Base-by-base conservation (phyloP, 1,284 basidiomycete genomes). In the Sporisorium sorghi region DNA sequence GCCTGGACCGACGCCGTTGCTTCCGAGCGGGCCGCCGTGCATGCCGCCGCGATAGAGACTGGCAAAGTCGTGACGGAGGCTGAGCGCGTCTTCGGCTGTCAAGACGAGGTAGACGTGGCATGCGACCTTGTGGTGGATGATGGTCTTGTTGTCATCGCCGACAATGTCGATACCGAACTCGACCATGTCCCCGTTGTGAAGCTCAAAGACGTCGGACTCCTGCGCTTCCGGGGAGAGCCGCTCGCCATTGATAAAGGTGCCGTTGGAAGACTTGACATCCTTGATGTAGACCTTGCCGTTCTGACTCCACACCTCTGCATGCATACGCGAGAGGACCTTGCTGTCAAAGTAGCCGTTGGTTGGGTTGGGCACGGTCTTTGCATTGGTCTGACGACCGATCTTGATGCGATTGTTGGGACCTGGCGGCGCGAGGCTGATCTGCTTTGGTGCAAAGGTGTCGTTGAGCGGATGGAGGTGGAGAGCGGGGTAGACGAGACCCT, bases 111-210 rank as follows among this genome's bases (percentile, higher is more conserved):
- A 90, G 33, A 94, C 93, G 44, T 93, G 92, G 14, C 94, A 94
- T 11, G 96, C 93, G 40, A 99, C 97, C 85, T 98, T 98, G 87
- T 98, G 95, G 86, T 99, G 96, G 50, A 99, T 91, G 71, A 97
- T 94, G 0, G 94, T 94, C 86, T 94, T 94, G 88, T 97, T 97
- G 87, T 99, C 97, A 83, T 99, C 96, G 68, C 93, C 93, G 60
- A 97, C 92, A 71, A 99, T 99, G 86, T 99, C 97, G 84, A 99
- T 99, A 67, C 96, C 95, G 83, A 97, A 97, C 89, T 98, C 95
- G 46, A 93, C 91, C 73, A 95, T 91, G 84, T 98, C 95, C 80
- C 97, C 95, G 48, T 90, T 91, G 87, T 97, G 95, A 43, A 99
- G 89, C 86, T 97, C 93, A 76, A 90, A 96, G 0, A 94, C 93